Evolutionary conservation across 2,329 filamentous ascomycete genomes (phyloP), one percentile per base, ranked within the genome.

Genomic region (Grosmannia penicillata): DNA sequence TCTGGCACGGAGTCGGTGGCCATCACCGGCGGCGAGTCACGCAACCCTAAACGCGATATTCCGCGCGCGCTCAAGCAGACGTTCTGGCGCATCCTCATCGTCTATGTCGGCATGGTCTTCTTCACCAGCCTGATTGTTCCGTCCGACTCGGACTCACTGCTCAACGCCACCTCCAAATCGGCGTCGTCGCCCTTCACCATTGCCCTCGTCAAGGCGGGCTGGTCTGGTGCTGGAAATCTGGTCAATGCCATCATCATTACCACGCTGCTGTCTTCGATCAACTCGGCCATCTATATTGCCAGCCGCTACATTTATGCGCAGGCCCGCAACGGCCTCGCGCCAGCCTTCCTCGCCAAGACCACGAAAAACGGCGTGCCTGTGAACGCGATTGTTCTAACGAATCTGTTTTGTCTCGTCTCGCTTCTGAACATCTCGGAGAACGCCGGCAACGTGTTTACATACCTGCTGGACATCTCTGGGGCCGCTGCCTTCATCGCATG

Each of bases 161-260:
- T 56, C 17, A 47, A 51, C 27, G 56, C 51, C 8, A 50, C 50
- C 27, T 40, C 45, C 33, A 48, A 37, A 5, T 44, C 44, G 2
- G 64, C 64, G 1, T 60, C 68, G 47, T 61, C 55, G 52, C 78
- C 77, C 10, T 82, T 77, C 47, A 79, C 86, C 42, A 82, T 43
- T 44, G 81, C 80, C 15, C 73, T 78, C 25, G 64, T 68, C 14
- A 67, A 72, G 24, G 80, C 80, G 2, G 73, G 76, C 1, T 78
- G 86, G 43, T 63, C 62, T 6, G 76, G 68, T 4, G 68, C 85
- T 4, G 77, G 78, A 0, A 74, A 72, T 9, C 70, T 87, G 36
- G 75, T 87, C 56, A 87, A 87, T 53, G 80, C 78, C 25, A 65
- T 86, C 18, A 77, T 87, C 46, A 65, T 86, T 45, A 81, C 75